Evolutionary conservation across 352 stramenopile species (phyloP).

Genomic region (Pythium aristosporum): DNA sequence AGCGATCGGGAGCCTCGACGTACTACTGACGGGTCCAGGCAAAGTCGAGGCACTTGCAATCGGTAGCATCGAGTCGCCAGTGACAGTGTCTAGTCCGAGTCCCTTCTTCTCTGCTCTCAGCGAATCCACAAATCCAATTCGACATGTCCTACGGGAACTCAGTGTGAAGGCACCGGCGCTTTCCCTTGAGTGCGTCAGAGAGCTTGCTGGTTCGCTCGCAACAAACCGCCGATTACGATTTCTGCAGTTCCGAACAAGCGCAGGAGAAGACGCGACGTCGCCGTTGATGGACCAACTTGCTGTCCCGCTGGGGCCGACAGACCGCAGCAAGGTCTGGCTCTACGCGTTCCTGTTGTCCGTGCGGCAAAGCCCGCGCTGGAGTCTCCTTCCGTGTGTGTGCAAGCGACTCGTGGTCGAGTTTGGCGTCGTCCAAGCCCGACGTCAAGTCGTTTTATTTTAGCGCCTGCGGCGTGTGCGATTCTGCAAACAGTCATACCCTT

Average conservation of each 20-base stretch:
- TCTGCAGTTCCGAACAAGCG: background rate
- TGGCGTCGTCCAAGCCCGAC: background rate
- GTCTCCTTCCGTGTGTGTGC: background rate
- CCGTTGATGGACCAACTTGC: too few relatives aligned
- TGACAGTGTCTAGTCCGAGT: too few relatives aligned
- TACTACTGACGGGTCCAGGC: too few relatives aligned
- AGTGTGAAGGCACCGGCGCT: background rate
- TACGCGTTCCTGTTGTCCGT: conserved; percentile 1
- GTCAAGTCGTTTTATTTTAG: background rate
- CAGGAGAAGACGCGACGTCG: too few relatives aligned
- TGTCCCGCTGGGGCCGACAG: background rate
- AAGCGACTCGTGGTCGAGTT: background rate
- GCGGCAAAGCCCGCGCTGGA: background rate
- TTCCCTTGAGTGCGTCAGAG: background rate
- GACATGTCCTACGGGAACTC: background rate
- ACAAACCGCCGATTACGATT: background rate
- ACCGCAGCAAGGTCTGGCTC: background rate
- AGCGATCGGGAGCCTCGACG: too few relatives aligned
- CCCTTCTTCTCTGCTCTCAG: conserved; percentile 1
- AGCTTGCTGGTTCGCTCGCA: background rate
- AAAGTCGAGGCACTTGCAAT: background rate
- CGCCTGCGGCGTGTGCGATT: background rate
- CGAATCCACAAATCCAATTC: background rate
- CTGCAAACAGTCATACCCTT: too few relatives aligned
- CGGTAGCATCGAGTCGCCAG: too few relatives aligned